Evolutionary conservation across 257 asterid species (phyloP).

Genomic region (Jasminum sambac): DNA sequence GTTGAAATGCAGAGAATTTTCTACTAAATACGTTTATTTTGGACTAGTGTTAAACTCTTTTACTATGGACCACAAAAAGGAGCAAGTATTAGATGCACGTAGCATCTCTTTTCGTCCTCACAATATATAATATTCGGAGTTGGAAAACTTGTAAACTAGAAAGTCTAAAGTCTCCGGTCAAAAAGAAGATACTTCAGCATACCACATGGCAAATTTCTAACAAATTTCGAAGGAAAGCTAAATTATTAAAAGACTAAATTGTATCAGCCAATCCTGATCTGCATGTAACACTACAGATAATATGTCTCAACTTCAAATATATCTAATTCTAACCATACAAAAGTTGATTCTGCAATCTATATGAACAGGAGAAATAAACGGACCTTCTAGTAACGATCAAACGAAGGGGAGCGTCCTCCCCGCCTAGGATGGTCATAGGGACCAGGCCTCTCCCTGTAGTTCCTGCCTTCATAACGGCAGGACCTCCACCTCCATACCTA

Average conservation of each 20-base stretch:
- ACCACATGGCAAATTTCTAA: background rate
- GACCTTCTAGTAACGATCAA: constrained; percentile 59
- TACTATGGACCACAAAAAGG: background rate
- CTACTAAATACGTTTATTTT: background rate
- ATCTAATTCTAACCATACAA: background rate
- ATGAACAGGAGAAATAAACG: constrained; percentile 3
- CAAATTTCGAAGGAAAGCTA: background rate
- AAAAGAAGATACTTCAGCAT: background rate
- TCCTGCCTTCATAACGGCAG: constrained; percentile 76
- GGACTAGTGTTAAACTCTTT: background rate
- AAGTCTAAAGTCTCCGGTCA: background rate
- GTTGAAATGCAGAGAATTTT: background rate
- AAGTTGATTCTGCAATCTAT: background rate
- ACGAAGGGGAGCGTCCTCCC: constrained; percentile 67
- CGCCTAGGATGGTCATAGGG: constrained; percentile 87
- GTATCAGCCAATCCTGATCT: constrained; percentile 5
- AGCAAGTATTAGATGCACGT: background rate
- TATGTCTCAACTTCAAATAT: constrained; percentile 25
- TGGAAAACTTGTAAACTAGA: background rate
- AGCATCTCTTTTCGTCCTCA: background rate
- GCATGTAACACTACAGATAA: background rate
- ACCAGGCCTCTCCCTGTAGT: constrained; percentile 62
- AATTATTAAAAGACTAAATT: background rate
- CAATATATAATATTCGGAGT: background rate
- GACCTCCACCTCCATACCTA: constrained; percentile 59